Evolutionary conservation across 495 filamentous ascomycete species (phyloP), one percentile per base, ranked within the genome.

Genomic region (Chaetomidium leptoderma): DNA sequence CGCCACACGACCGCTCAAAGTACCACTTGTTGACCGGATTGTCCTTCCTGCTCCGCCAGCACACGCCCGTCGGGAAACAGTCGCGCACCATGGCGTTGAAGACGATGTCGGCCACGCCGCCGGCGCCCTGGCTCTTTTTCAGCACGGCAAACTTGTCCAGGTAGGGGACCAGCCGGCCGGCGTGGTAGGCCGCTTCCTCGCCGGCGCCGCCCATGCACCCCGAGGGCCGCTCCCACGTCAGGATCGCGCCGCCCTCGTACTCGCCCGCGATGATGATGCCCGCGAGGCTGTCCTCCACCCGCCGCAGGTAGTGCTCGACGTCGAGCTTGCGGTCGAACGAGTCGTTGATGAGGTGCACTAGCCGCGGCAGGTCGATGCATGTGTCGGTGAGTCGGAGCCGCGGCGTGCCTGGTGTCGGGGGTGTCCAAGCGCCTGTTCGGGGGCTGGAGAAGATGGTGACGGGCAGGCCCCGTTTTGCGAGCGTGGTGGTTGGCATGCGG

Each of bases 131-230:
- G 45, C 84, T 87, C 56, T 86, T 83, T 64, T 88, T 91, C 5
- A 95, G 78, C 2, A 97, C 93, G 4, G 93, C 93, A 67, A 99
- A 99, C 73, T 99, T 99, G 69, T 99, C 93, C 23, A 99, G 75
- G 70, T 99, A 99, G 0, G 92, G 95, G 0, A 99, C 87, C 68
- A 90, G 79, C 4, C 84, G 75, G 9, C 74, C 73, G 43, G 74
- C 76, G 19, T 71, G 75, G 44, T 78, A 74, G 19, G 81, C 80
- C 53, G 78, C 76, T 46, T 81, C 77, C 47, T 83, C 74, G 17
- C 67, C 50, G 1, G 85, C 70, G 0, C n/a, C 74, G 17, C 67
- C 50, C 1, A 85, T 70, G 0, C n/a, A n/a, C n/a, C 78, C 79
- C 0, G 83, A 83, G 0, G 92, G 90, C 30, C 78, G 74, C 77